phyloP scores from a whole-genome alignment of 1,139 yeast species.

The Saccharomycopsis hybrid region DNA sequence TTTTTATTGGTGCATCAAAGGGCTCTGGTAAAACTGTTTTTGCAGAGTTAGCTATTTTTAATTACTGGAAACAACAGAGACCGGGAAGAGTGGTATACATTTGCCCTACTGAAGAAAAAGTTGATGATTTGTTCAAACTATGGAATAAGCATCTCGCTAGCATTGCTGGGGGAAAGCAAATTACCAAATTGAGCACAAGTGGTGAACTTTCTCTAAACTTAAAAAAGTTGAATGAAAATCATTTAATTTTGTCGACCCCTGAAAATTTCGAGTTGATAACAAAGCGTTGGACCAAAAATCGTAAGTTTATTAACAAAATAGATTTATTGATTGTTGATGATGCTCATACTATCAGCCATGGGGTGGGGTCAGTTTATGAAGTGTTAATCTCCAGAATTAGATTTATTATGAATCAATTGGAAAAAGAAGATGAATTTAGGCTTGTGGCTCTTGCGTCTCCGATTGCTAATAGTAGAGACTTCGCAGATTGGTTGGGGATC shows the following conservation, averaged over 20 bases:
- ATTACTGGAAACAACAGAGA: constrained; percentile 53
- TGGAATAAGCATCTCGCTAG: constrained; percentile 49
- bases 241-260: constrained; percentile 75
- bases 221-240: constrained; percentile 47
- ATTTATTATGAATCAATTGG: constrained; percentile 59
- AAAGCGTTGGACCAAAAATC: constrained; percentile 68
- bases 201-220: constrained; percentile 58
- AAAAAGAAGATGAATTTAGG: constrained; percentile 38
- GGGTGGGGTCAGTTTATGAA: constrained; percentile 61
- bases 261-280: constrained; percentile 65
- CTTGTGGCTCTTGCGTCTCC: constrained; percentile 65
- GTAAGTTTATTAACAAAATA: constrained; percentile 61
- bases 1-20: constrained; percentile 65
- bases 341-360: constrained; percentile 60
- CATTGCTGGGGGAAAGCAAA: constrained; percentile 42
- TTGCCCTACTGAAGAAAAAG: constrained; percentile 49
- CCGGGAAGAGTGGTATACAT: constrained; percentile 64
- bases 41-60: constrained; percentile 67
- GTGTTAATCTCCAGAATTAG: constrained; percentile 62
- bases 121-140: constrained; percentile 38
- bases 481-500: constrained; percentile 86
- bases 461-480: constrained; percentile 65
- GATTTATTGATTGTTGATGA: constrained; percentile 72
- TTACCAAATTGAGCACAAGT: constrained; percentile 43
- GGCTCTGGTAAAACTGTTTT: constrained; percentile 71